These are phyloP conservation scores for Escovopsis weberi DNA, from an alignment of 2,329 filamentous ascomycete genomes.

Conservation along the genomic window DNA sequence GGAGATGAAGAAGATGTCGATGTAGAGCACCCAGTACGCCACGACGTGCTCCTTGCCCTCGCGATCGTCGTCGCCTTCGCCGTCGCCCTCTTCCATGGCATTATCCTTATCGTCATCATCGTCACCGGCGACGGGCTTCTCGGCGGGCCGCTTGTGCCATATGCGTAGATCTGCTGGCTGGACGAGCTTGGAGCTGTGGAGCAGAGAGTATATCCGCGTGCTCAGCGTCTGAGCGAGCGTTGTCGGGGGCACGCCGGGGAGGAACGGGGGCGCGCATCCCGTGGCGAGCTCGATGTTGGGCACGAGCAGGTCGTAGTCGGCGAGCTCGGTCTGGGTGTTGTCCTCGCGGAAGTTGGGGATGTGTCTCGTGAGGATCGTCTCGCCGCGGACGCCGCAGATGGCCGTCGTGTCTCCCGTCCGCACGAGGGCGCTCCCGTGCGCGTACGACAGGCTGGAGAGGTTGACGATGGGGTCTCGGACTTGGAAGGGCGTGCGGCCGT, in stretches of 20 bases:
- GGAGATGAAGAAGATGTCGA: slow-evolving; percentile 89
- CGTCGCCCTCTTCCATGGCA: no score
- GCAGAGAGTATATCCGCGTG: slow-evolving; percentile 60
- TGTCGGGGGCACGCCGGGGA: slow-evolving; percentile 71
- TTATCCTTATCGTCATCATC: no score
- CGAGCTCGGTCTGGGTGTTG: slow-evolving; percentile 31
- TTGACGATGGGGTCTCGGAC: slow-evolving; percentile 64
- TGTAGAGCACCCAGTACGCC: slow-evolving; percentile 89
- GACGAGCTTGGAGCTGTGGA: slow-evolving; percentile 58
- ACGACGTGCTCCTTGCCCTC: slow-evolving; percentile 40
- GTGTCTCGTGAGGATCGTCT: slow-evolving; percentile 62
- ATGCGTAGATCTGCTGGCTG: slow-evolving; percentile 57
- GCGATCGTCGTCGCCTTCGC: slow-evolving; percentile 20
- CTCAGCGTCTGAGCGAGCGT: slow-evolving; percentile 73
- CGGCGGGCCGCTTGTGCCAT: slow-evolving; percentile 41
- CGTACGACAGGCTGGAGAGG: slow-evolving; percentile 71
- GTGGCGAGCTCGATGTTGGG: slow-evolving; percentile 90
- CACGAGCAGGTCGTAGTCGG: slow-evolving; percentile 61
- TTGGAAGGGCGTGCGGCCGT: slow-evolving; percentile 58
- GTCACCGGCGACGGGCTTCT: slow-evolving; percentile 25
- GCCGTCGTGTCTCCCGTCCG: slow-evolving; percentile 80
- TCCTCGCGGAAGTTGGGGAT: slow-evolving; percentile 50
- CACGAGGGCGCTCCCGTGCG: slow-evolving; percentile 80
- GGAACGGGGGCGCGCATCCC: slow-evolving; percentile 71
- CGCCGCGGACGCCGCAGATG: slow-evolving; percentile 83